Evolutionary conservation across 129 eudicot genomes (phyloP), one percentile per base, ranked within the genome.

Genomic region (Saussurea involucrata): DNA sequence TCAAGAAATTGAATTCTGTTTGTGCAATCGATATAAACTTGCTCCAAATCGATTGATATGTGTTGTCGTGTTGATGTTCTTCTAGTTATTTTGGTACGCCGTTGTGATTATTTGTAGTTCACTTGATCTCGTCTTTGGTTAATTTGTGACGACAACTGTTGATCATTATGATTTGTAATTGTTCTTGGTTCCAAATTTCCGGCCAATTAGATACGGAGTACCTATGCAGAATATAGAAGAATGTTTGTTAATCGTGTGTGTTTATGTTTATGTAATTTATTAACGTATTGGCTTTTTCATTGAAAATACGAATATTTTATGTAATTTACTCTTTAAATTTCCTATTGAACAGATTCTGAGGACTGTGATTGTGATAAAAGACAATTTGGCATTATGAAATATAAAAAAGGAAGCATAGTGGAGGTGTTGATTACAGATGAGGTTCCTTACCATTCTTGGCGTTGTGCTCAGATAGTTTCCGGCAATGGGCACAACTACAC

Each of bases 381-480:
- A 24, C 57, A 61, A 27, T 24, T 78, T 36, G 33, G 11, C 15
- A 75, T 78, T 61, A 91, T 87, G 98, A 89, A 81, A 49, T 86
- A 78, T 53, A 87, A 80, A 34, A 83, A 72, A 76, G 93, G 97
- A 44, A 85, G 88, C 63, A 86, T 57, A 74, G 90, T 84, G 22
- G 92, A 94, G 88, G 90, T 94, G 11, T 83, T 87, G 76, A 73
- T 76, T 80, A 83, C 75, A 66, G 75, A 66, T 15, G 92, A 84
- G 75, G 82, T 63, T 24, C 92, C 92, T 27, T 76, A 74, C 71
- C 85, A 88, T 34, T 90, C 88, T 6, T 90, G 98, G 95, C 87
- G 82, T 68, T 77, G 82, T 63, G 97, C 91, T 20, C 80, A 87
- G 81, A 88, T 93, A 25, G 61, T 88, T 27, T 73, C 77, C 70